phyloP scores from a whole-genome alignment of 2,329 filamentous ascomycete species.

The Colletotrichum neosansevieriae region DNA sequence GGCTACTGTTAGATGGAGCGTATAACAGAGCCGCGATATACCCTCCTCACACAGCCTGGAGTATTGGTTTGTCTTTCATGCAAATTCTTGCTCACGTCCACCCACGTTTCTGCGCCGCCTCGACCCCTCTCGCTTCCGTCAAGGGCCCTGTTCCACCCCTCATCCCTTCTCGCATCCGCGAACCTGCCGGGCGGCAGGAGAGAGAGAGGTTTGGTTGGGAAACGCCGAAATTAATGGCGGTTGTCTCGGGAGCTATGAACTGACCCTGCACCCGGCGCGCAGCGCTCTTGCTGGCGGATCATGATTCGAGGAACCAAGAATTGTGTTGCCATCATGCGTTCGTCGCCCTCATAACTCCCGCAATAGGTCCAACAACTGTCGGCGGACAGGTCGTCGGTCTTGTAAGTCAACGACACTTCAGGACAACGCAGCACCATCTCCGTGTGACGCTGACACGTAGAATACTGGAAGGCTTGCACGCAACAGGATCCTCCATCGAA shows the following conservation, averaged over 20 bases:
- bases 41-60: conserved; percentile 16
- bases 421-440: too few relatives aligned
- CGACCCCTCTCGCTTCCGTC: conserved; percentile 27
- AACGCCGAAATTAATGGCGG: not conserved
- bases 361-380: not conserved
- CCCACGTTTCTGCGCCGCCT: conserved; percentile 18
- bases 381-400: not conserved
- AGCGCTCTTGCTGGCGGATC: not conserved
- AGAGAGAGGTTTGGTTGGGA: not conserved
- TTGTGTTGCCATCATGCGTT: not conserved
- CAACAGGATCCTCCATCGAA: too few relatives aligned
- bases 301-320: conserved; percentile 11
- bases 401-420: too few relatives aligned
- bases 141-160: conserved; percentile 1
- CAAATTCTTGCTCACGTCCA: conserved; percentile 1
- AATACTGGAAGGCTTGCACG: too few relatives aligned
- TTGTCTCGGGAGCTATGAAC: conserved; percentile 14
- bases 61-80: conserved; percentile 22
- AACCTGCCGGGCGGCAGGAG: not conserved
- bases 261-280: not conserved
- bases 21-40: conserved; percentile 38
- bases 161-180: not conserved
- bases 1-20: conserved; percentile 2
- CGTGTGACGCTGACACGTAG: too few relatives aligned
- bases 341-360: not conserved